Base-by-base conservation (phyloP, 2,329 filamentous ascomycete species). In the Calonectria crousiana region DNA sequence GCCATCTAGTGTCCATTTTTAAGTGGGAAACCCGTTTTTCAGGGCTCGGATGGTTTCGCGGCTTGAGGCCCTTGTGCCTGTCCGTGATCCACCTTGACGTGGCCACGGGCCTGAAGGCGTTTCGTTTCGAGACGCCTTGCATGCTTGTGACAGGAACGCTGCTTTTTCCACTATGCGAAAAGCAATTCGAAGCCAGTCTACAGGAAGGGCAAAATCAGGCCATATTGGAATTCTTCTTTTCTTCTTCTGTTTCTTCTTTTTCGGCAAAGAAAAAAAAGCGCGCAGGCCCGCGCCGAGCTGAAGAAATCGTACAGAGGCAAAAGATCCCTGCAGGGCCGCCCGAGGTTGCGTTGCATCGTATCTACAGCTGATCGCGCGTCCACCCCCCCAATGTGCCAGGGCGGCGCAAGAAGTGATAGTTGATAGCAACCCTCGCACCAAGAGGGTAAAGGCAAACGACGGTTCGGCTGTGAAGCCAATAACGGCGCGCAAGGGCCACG, bases 91-190 rank as follows among this genome's bases (percentile, higher is more conserved):
- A 62, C 56, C 23, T 62, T 41, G 56, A 41, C 56, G 56, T 41
- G 56, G 56, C 34, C 34, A 30, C 56, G 34, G 34, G 14, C 56
- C 34, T 60, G 34, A 16, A 60, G 34, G 36, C 56, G 56, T 60
- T 60, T 60, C 56, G 56, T 60, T 60, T 60, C 56, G n/a, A 28
- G 3, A 36, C 41, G 56, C 56, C 56, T 62, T 62, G 56, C 56
- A 62, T 62, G 56, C 36, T 18, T 34, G 36, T 62, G 34, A 41
- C 56, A 62, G 36, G 56, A 62, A 62, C 34, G 56, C 56, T 62
- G 56, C 56, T 62, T 62, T 62, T 62, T 62, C 23, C 56, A 2
- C 34, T 52, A 26, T 52, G 41, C 44, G 44, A 67, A 67, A 52
- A 67, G 64, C 44, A 62, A 62, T 28, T 28, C 34, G 23, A 28